Conservation (phyloP, 495 filamentous ascomycete species). For the Hamigera avellanea region DNA sequence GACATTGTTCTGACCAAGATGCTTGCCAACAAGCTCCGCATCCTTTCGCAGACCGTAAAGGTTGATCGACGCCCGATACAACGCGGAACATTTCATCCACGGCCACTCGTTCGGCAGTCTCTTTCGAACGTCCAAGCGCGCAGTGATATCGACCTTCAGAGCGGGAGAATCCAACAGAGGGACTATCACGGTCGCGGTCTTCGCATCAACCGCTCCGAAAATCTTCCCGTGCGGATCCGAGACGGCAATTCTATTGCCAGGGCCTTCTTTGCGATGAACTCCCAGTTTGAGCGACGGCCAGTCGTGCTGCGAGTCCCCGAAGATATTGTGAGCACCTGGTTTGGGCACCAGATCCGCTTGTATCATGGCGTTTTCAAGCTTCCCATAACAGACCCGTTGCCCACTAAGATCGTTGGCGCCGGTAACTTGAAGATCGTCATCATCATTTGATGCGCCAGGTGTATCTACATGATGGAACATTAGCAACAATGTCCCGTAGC, state of each 20-base stretch:
- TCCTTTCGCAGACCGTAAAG: constrained; percentile 68
- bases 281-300: constrained; percentile 69
- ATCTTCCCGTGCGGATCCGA: constrained; percentile 55
- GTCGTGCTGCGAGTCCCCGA: constrained; percentile 18
- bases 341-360: constrained; percentile 59
- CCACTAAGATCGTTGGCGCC: constrained; percentile 30
- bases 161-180: constrained; percentile 55
- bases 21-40: constrained; percentile 49
- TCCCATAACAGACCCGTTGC: constrained; percentile 78
- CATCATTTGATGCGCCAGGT: constrained; percentile 15
- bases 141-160: constrained; percentile 50
- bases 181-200: constrained; percentile 54
- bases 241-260: constrained; percentile 49
- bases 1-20: constrained; percentile 51
- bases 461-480: constrained; percentile 8
- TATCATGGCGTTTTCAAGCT: constrained; percentile 56
- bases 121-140: constrained; percentile 51
- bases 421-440: constrained; percentile 33
- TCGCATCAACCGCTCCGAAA: constrained; percentile 65
- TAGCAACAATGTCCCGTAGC: neutral
- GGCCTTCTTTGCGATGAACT: constrained; percentile 43
- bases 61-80: constrained; percentile 53
- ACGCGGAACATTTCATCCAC: constrained; percentile 38
- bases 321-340: constrained; percentile 41
- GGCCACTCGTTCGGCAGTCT: constrained; percentile 43